Evolutionary conservation across 805 yeast species (phyloP).

Genomic region (Candida hungchunana): DNA sequence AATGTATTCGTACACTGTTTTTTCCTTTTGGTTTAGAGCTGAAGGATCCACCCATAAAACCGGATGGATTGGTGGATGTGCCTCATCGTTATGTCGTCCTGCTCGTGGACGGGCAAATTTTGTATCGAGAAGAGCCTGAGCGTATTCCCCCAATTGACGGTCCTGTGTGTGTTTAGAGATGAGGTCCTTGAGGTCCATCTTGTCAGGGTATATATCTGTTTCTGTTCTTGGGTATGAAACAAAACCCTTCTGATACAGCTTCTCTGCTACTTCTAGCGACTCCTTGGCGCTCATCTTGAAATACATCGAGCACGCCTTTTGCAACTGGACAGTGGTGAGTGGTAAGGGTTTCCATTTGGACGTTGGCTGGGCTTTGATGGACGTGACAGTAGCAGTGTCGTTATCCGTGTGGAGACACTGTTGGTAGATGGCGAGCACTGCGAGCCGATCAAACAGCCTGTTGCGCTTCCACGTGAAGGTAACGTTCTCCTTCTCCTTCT

Average conservation of each 20-base stretch:
- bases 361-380: constrained; percentile 57
- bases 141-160: constrained; percentile 69
- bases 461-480: constrained; percentile 69
- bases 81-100: constrained; percentile 86
- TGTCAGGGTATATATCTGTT: constrained; percentile 78
- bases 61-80: constrained; percentile 99
- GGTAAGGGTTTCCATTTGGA: constrained; percentile 83
- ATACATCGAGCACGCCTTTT: constrained; percentile 73
- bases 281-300: constrained; percentile 78
- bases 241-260: constrained; percentile 78
- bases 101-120: constrained; percentile 64
- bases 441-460: constrained; percentile 67
- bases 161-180: constrained; percentile 57
- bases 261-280: constrained; percentile 77
- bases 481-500: constrained; percentile 37
- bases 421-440: constrained; percentile 62
- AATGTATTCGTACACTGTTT: constrained; percentile 79
- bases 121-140: constrained; percentile 37
- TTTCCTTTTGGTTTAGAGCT: constrained; percentile 40
- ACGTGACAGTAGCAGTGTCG: constrained; percentile 46
- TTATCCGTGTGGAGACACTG: constrained; percentile 44
- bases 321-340: constrained; percentile 88
- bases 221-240: constrained; percentile 97
- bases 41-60: constrained; percentile 41
- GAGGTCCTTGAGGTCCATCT: constrained; percentile 64